These are phyloP conservation scores for Uronychia setigera DNA, from an alignment of 73 alveolate species.

Conservation along the genomic window DNA sequence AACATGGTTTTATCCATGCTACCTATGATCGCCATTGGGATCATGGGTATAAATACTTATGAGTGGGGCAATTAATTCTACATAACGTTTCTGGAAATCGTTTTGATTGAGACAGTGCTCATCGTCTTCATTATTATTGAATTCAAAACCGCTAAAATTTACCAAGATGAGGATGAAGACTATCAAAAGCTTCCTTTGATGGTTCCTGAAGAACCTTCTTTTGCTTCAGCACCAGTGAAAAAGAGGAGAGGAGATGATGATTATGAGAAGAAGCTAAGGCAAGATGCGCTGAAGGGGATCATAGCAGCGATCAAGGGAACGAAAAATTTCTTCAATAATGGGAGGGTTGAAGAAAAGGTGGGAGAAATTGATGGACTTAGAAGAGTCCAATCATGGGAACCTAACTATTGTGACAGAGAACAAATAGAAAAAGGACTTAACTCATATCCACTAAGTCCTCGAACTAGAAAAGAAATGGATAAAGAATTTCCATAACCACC, in stretches of 20 bases:
- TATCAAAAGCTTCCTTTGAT: constrained; percentile 25
- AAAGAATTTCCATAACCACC: constrained; percentile 9
- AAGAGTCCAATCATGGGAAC: background rate
- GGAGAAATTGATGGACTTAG: background rate
- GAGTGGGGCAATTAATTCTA: constrained; percentile 1
- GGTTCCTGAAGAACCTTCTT: background rate
- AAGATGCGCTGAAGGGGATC: constrained; percentile 31
- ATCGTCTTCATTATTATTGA: constrained; percentile 28
- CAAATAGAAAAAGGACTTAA: constrained; percentile 15
- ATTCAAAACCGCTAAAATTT: background rate
- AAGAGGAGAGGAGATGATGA: constrained; percentile 16
- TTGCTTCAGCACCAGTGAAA: too few species aligned
- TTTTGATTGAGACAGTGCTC: background rate
- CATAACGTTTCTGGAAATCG: background rate
- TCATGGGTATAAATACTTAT: constrained; percentile 19
- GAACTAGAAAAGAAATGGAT: constrained; percentile 11
- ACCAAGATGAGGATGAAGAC: background rate
- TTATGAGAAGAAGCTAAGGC: constrained; percentile 17
- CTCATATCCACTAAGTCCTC: constrained; percentile 7
- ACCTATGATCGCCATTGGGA: constrained; percentile 26
- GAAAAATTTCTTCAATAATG: background rate
- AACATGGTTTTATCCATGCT: constrained; percentile 22
- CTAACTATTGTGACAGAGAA: background rate
- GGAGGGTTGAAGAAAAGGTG: background rate
- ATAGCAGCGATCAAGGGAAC: constrained; percentile 11